A percentile compares a stretch with the other conserved stretches of the same genome.
Evolutionary conservation across 192 early-diverging fungal species (phyloP).

Genomic region (Jimgerdemannia flammicorona): DNA sequence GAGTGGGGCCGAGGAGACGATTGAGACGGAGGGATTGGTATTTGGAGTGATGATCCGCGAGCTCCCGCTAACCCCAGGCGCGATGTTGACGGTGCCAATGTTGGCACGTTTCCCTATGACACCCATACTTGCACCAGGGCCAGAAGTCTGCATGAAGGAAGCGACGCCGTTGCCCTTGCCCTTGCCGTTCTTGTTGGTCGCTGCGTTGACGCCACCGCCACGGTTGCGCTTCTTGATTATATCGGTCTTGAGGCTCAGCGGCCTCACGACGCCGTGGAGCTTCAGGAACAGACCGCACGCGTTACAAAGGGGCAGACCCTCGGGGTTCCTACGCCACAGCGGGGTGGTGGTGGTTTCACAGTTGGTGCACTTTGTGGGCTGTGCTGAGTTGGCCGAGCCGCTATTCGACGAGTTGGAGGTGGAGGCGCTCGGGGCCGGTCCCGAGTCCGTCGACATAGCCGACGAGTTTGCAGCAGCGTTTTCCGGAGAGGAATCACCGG

Average conservation of each 20-base stretch:
- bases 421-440: conserved; percentile 17
- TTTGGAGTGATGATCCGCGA: conserved; percentile 1
- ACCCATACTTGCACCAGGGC: neutral
- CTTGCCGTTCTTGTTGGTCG: neutral
- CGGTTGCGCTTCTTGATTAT: conserved; percentile 92
- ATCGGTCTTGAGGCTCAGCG: conserved; percentile 84
- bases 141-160: conserved; percentile 1
- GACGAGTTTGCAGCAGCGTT: conserved; percentile 8
- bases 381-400: conserved; percentile 11
- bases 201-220: neutral
- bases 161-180: neutral
- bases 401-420: conserved; percentile 13
- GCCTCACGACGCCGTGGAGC: conserved; percentile 86
- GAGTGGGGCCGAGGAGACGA: neutral
- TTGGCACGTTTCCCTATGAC: conserved; percentile 1
- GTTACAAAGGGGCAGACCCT: conserved; percentile 92
- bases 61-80: neutral
- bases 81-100: neutral
- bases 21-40: neutral
- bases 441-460: conserved; percentile 8
- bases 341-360: conserved; percentile 90
- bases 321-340: conserved; percentile 90
- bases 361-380: conserved; percentile 68
- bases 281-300: conserved; percentile 97
- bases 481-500: neutral